phyloP scores from a whole-genome alignment of 2,329 filamentous ascomycete species.

The Pyricularia grisea region DNA sequence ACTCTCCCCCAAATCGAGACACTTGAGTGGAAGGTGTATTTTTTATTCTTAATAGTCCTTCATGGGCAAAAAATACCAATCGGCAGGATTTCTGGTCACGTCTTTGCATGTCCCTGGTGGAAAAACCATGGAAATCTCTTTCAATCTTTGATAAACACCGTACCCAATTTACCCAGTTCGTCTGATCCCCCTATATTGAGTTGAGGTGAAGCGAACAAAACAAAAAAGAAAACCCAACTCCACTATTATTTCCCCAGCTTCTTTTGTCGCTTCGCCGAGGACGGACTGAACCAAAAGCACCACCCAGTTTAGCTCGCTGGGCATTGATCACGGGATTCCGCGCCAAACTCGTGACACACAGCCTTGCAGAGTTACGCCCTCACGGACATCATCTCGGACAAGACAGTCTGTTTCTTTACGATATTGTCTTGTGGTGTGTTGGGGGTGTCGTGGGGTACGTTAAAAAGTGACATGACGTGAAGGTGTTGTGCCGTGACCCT shows the following conservation, averaged over 20 bases:
- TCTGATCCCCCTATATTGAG: not conserved
- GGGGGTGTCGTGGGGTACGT: not conserved
- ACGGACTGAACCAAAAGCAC: not conserved
- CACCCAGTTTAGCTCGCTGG: not conserved
- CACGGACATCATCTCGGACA: not conserved
- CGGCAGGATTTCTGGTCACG: not conserved
- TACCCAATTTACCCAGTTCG: not conserved
- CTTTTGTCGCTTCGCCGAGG: not conserved
- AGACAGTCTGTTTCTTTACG: not conserved
- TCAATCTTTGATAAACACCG: not conserved
- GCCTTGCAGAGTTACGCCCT: not conserved
- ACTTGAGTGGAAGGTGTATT: not conserved
- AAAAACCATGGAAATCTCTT: not conserved
- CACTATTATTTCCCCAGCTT: not conserved
- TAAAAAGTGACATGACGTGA: not conserved
- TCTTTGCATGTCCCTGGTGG: not conserved
- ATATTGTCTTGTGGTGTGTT: not conserved
- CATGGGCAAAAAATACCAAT: not conserved
- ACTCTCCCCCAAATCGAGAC: not conserved
- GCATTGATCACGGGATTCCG: conserved; percentile 5
- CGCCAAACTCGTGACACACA: conserved; percentile 3
- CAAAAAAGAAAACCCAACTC: not conserved
- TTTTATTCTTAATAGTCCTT: not conserved
- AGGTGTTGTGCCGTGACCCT: not conserved
- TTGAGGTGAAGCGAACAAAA: not conserved